phyloP scores from a whole-genome alignment of 331 rosid genomes.

The Spiraea crenata region DNA sequence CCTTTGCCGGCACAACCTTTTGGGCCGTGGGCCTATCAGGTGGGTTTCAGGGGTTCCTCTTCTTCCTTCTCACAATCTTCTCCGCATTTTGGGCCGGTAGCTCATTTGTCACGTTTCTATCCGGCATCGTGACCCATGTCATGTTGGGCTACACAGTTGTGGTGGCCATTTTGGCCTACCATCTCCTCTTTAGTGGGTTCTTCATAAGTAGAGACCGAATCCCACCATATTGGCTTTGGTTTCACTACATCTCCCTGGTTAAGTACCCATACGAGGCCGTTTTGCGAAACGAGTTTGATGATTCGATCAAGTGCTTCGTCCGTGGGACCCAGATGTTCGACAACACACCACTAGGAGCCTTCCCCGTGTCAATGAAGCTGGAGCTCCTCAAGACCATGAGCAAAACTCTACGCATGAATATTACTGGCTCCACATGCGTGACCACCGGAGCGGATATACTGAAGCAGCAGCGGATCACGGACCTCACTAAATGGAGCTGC shows the following conservation, averaged over 20 bases:
- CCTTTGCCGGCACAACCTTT: constrained; percentile 51
- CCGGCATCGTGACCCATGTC: constrained; percentile 56
- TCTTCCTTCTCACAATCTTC: constrained; percentile 38
- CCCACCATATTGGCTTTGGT: constrained; percentile 64
- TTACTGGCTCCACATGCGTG: constrained; percentile 50
- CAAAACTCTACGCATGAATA: constrained; percentile 38
- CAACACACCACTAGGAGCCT: constrained; percentile 44
- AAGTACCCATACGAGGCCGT: constrained; percentile 63
- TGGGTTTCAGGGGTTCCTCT: constrained; percentile 36
- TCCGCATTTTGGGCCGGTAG: constrained; percentile 61
- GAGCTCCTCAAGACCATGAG: constrained; percentile 48
- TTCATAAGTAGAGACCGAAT: constrained; percentile 53
- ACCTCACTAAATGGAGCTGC: constrained; percentile 53
- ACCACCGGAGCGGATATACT: constrained; percentile 49
- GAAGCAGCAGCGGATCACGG: constrained; percentile 51
- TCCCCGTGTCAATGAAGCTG: constrained; percentile 39
- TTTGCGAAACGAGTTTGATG: constrained; percentile 49
- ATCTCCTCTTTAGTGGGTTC: constrained; percentile 66
- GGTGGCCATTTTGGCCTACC: constrained; percentile 59
- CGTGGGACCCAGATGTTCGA: constrained; percentile 59
- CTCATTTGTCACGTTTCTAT: constrained; percentile 60
- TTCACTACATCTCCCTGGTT: constrained; percentile 56
- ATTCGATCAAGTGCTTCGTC: constrained; percentile 38
- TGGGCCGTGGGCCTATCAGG: constrained; percentile 57
- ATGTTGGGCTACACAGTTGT: constrained; percentile 63